Evolutionary conservation across 1,284 basidiomycete species (phyloP).

Genomic region (Irpex rosettiformis): DNA sequence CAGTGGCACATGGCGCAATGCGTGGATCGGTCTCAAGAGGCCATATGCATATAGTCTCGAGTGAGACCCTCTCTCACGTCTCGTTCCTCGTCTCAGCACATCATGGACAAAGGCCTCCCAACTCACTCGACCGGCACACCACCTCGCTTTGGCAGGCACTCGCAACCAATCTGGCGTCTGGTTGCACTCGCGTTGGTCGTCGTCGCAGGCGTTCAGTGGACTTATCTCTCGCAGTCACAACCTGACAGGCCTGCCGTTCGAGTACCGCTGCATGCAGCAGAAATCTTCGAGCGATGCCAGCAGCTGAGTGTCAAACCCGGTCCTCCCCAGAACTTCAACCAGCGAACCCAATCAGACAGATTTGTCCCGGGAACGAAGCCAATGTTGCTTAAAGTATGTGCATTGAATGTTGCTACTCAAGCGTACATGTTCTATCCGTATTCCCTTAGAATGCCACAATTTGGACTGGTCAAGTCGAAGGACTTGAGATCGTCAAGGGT

Average conservation of each 20-base stretch:
- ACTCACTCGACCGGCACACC: background rate
- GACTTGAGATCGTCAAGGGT: slow-evolving; percentile 46
- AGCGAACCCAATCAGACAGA: slow-evolving; percentile 58
- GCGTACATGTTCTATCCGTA: background rate
- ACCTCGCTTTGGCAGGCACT: background rate
- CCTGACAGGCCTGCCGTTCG: background rate
- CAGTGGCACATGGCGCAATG: background rate
- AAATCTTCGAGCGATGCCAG: slow-evolving; percentile 36
- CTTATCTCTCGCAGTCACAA: background rate
- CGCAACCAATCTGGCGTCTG: slow-evolving; percentile 3
- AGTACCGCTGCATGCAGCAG: slow-evolving; percentile 25
- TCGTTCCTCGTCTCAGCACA: slow-evolving; percentile 1
- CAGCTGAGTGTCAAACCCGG: slow-evolving; percentile 36
- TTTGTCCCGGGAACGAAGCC: slow-evolving; percentile 60
- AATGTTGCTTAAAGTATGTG: slow-evolving; percentile 34
- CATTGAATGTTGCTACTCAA: background rate
- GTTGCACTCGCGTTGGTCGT: background rate
- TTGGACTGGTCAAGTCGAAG: slow-evolving; percentile 59
- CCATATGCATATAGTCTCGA: background rate
- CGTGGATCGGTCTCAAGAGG: background rate
- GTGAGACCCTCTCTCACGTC: background rate
- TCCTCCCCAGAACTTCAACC: slow-evolving; percentile 42
- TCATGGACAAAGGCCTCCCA: slow-evolving; percentile 11
- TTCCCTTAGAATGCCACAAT: slow-evolving; percentile 49
- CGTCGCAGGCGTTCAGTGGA: slow-evolving; percentile 3